phyloP scores from a whole-genome alignment of 805 yeast species.

The Kregervanrija pseudodelftensis region DNA sequence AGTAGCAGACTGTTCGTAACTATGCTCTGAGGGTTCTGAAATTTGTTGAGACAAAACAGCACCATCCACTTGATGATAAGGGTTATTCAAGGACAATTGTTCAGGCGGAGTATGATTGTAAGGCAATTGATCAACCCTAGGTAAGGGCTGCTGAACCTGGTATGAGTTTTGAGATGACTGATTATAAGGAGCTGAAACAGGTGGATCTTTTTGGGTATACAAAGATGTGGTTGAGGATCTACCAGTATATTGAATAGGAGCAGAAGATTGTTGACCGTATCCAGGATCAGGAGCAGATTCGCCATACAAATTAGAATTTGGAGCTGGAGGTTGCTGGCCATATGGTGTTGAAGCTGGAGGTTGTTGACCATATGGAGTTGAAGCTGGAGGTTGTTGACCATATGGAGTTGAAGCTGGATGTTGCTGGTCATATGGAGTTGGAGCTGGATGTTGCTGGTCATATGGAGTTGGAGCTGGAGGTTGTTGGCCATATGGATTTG shows the following conservation, averaged over 20 bases:
- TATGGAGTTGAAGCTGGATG: neutral
- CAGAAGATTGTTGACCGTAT: too few species aligned
- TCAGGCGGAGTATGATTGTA: constrained; percentile 3
- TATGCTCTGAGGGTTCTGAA: neutral
- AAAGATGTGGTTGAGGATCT: too few species aligned
- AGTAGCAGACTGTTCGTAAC: neutral
- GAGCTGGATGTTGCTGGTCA: constrained; percentile 1
- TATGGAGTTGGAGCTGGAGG: constrained; percentile 4
- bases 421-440: neutral
- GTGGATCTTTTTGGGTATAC: too few species aligned
- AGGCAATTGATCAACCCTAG: neutral
- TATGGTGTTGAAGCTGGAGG: neutral
- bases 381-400: neutral
- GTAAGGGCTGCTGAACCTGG: neutral
- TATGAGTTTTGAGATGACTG: too few species aligned
- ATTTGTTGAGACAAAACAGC: neutral
- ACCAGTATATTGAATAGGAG: too few species aligned
- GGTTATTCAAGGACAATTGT: constrained; percentile 1
- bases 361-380: neutral
- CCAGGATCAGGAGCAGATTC: too few species aligned
- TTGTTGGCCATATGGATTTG: too few species aligned
- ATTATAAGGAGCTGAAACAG: too few species aligned
- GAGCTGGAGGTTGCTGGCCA: neutral
- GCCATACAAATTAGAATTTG: neutral
- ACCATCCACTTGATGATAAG: constrained; percentile 1